Evolutionary conservation across 768 basidiomycete species (phyloP), one percentile per base, ranked within the genome.

Genomic region (Pleurotus eryngii): DNA sequence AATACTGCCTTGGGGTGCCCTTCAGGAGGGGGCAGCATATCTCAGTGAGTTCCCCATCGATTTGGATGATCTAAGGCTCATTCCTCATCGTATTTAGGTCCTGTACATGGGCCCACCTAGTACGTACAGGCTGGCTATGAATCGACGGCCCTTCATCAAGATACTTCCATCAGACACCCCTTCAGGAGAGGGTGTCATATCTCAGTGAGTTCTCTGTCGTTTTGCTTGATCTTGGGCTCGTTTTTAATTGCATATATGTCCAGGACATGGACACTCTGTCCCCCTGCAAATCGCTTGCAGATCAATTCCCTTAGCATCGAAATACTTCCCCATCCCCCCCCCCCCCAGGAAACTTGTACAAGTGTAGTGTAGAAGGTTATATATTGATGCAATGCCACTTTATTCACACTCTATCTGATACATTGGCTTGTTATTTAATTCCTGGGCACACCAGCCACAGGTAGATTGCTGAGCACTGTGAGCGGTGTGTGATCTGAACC

Each of bases 401-500:
- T 30, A 2, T 30, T 7, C 8, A 9, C 9, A 30, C n/a, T 30
- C 27, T 30, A 9, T 30, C 27, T 30, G 27, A 1, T 30, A 30
- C 27, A 30, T 30, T 30, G 27, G 27, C 27, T 30, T 30, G 27
- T 5, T 30, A 30, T 5, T 1, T 30, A 5, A 30, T 8, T 30
- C 27, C 27, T 30, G 27, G 8, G 27, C 27, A 30, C 27, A 6
- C 5, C 5, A 30, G 27, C 5, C 27, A 30, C 1, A 30, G 27
- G 27, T 30, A 30, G 27, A 30, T 27, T 5, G 27, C 5, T 30
- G 27, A 30, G 27, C 27, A 30, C 27, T 30, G 27, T 60, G 59
- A 59, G 46, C 50, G 67, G 74, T 72, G 39, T n/a, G 63, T 45
- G 56, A 20, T 35, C 9, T 49, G 17, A n/a, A 18, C 45, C 22